Evolutionary conservation across 2,329 filamentous ascomycete species (phyloP).

Genomic region (Macrophomina phaseolina): DNA sequence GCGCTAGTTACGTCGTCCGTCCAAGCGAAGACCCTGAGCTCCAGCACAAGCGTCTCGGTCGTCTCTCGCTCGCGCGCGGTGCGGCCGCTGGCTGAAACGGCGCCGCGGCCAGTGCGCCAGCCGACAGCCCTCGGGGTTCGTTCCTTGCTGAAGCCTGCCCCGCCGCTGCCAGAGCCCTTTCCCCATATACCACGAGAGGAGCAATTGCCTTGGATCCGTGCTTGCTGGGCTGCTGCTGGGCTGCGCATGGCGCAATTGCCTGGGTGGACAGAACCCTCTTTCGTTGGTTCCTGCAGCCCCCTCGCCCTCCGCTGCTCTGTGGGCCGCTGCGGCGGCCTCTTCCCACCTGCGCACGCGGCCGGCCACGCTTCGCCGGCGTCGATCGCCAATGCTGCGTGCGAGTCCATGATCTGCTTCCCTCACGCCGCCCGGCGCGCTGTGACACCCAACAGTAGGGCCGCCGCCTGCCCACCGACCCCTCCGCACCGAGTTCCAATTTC

Average conservation of each 20-base stretch:
- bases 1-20: not conserved
- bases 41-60: not conserved
- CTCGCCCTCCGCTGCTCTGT: not conserved
- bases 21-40: not conserved
- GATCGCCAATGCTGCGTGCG: not conserved
- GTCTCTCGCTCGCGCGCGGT: not conserved
- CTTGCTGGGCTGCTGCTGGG: not conserved
- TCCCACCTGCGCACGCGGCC: not conserved
- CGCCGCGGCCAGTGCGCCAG: not conserved
- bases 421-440: not conserved
- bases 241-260: conserved; percentile 11
- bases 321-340: not conserved
- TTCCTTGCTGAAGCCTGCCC: not conserved
- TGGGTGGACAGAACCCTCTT: conserved; percentile 3
- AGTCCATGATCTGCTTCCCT: conserved; percentile 16
- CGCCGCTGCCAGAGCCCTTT: not conserved
- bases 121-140: not conserved
- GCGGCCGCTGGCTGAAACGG: not conserved
- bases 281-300: conserved; percentile 5
- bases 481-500: conserved; percentile 1
- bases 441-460: not conserved
- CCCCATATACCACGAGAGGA: not conserved
- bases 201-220: not conserved
- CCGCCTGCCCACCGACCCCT: not conserved
- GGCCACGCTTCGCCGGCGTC: not conserved